Conservation (phyloP, 768 basidiomycete genomes). For the Tephrocybe sp. region DNA sequence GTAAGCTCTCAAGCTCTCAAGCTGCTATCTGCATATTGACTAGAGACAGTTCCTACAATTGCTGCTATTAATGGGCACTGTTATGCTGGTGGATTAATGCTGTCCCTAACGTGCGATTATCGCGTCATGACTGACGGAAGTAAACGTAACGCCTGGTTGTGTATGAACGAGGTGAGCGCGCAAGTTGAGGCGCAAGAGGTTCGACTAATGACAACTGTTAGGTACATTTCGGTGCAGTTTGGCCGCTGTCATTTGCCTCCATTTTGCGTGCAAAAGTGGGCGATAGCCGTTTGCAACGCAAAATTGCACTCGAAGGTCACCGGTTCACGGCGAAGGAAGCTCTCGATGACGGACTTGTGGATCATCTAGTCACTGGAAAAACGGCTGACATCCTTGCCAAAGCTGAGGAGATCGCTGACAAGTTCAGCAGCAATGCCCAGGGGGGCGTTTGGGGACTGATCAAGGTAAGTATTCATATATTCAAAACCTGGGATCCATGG, state of each 20-base stretch:
- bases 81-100: constrained; percentile 81
- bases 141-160: constrained; percentile 78
- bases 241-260: constrained; percentile 71
- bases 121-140: constrained; percentile 85
- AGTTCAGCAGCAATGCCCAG: constrained; percentile 49
- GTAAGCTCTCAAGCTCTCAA: constrained; percentile 37
- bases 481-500: not conserved
- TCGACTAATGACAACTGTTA: constrained; percentile 24
- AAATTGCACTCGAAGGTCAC: constrained; percentile 78
- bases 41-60: constrained; percentile 66
- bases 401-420: constrained; percentile 62
- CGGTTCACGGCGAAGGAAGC: constrained; percentile 77
- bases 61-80: constrained; percentile 85
- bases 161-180: constrained; percentile 83
- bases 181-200: not conserved
- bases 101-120: constrained; percentile 84
- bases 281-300: constrained; percentile 57
- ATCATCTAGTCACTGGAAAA: constrained; percentile 63
- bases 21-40: not conserved
- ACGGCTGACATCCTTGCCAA: constrained; percentile 60
- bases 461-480: constrained; percentile 44
- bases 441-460: constrained; percentile 73
- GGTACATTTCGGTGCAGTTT: constrained; percentile 82
- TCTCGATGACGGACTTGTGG: constrained; percentile 63
- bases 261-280: constrained; percentile 67